phyloP scores from a whole-genome alignment of 2,329 filamentous ascomycete genomes.

The Aspergillus eucalypticola region DNA sequence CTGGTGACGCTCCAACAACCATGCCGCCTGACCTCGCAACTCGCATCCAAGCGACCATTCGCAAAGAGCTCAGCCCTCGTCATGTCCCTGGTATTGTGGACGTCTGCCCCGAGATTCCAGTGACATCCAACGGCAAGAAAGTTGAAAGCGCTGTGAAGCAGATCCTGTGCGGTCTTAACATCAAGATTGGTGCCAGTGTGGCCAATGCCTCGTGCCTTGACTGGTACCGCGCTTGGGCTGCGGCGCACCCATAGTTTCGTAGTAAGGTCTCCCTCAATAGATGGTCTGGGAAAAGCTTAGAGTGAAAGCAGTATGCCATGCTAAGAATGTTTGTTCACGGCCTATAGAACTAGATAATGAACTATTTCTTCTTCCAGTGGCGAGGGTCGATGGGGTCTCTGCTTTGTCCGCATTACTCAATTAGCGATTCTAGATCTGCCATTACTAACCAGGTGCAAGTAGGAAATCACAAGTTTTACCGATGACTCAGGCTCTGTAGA shows the following conservation, averaged over 20 bases:
- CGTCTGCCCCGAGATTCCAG: slow-evolving; percentile 81
- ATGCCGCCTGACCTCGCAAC: slow-evolving; percentile 63
- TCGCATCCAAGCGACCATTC: slow-evolving; percentile 67
- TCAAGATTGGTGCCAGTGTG: slow-evolving; percentile 91
- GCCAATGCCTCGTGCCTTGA: slow-evolving; percentile 84
- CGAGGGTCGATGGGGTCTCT: not conserved
- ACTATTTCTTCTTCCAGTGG: not conserved
- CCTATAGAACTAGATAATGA: not conserved
- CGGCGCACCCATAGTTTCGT: slow-evolving; percentile 43
- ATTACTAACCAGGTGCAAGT: slow-evolving; percentile 22
- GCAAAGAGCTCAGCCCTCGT: slow-evolving; percentile 77
- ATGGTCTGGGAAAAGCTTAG: not conserved
- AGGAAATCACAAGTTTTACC: not conserved
- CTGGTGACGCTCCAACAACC: slow-evolving; percentile 16
- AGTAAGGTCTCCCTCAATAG: not conserved
- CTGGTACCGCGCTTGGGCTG: slow-evolving; percentile 82
- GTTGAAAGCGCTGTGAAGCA: slow-evolving; percentile 97
- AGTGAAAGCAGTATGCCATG: not conserved
- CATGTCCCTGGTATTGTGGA: slow-evolving; percentile 86
- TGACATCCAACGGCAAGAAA: slow-evolving; percentile 96
- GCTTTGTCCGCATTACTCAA: not conserved
- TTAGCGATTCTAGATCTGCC: slow-evolving; percentile 8
- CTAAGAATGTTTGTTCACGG: not conserved
- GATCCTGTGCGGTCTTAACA: slow-evolving; percentile 81
- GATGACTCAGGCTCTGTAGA: not conserved